Base-by-base conservation (phyloP, 371 early-diverging fungal genomes). In the Mucor circinelloides region DNA sequence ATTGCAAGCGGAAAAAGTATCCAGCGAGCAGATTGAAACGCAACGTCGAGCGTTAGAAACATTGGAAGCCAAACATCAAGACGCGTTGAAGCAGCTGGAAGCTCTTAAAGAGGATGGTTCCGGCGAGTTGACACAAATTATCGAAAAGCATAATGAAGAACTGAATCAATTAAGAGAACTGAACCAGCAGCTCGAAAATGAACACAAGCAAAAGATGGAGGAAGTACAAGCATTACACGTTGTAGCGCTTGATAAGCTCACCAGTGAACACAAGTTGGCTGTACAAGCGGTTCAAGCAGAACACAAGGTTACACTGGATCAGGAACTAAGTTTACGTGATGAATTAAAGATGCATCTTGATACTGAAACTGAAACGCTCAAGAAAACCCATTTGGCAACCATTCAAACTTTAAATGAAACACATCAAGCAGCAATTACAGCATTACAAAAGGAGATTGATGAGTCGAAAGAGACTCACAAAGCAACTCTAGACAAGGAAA, bases 61-160 rank as follows among this genome's bases (percentile, higher is more conserved):
- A n/a, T 42, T 72, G 23, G 57, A 67, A 40, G 6, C n/a, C 7
- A 55, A 64, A 7, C 57, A 68, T 32, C 15, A 66, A 55, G 57
- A 72, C 17, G 46, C 40, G 27, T 25, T 64, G 27, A 27, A 68
- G 10, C 68, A 72, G 50, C 38, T 68, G 5, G 72, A 72, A 13
- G 64, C 48, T 3, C 50, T 68, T 17, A 60, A 64, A 36, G 38
- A 42, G 6, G 28, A 57, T 38, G 65, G 65, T 34, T 58, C 50
- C 57, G 62, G 58, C 8, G 72, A 72, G 58, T 19, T 72, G 21
- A 28, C 54, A 17, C 32, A 58, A 21, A 30, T 72, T 13, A 60
- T 68, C 6, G 27, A 46, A 9, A 60, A 64, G n/a, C 68, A 72
- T 30, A 68, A 72, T 7, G 28, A 58, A n/a, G 62, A 68, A 36